Percentiles rank a stretch among this genome's conserved stretches.
Conservation (phyloP, 2,329 filamentous ascomycete genomes). For the Fusarium phyllophilum region DNA sequence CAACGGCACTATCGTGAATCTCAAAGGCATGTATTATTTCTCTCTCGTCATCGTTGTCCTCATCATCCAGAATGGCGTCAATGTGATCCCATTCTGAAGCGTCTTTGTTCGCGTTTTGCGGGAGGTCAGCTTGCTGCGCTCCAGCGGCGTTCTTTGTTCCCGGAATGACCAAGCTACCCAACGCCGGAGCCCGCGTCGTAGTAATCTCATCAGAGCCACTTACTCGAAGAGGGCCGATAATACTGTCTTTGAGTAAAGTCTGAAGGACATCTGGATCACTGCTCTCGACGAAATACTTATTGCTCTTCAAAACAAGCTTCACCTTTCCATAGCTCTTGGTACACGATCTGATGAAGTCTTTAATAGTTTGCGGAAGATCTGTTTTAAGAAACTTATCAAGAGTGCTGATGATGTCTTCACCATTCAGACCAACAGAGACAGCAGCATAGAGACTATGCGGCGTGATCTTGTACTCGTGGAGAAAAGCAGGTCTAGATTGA, state of each 20-base stretch:
- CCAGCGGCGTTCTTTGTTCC: conserved; percentile 94
- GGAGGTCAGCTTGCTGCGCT: conserved; percentile 77
- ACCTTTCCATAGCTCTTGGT: conserved; percentile 95
- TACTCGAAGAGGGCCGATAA: conserved; percentile 82
- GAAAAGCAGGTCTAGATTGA: conserved; percentile 84
- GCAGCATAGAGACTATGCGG: conserved; percentile 96
- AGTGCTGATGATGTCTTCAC: conserved; percentile 88
- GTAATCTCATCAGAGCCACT: conserved; percentile 78
- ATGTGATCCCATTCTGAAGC: neutral
- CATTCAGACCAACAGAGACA: conserved; percentile 88
- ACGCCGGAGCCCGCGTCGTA: conserved; percentile 80
- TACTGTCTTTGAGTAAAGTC: conserved; percentile 80
- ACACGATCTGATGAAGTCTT: conserved; percentile 79
- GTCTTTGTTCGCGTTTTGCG: conserved; percentile 56
- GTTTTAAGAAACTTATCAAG: conserved; percentile 91
- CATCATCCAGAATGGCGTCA: conserved; percentile 46
- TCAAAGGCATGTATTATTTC: conserved; percentile 94
- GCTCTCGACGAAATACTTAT: conserved; percentile 93
- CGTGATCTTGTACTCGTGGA: conserved; percentile 94
- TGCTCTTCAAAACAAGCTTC: conserved; percentile 92
- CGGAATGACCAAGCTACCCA: conserved; percentile 88
- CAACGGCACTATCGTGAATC: conserved; percentile 83
- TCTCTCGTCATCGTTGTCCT: conserved; percentile 86
- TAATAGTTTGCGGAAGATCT: conserved; percentile 80
- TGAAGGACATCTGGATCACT: conserved; percentile 89